Evolutionary conservation across 2,329 filamentous ascomycete species (phyloP).

Genomic region (Bipolaris zeicola): DNA sequence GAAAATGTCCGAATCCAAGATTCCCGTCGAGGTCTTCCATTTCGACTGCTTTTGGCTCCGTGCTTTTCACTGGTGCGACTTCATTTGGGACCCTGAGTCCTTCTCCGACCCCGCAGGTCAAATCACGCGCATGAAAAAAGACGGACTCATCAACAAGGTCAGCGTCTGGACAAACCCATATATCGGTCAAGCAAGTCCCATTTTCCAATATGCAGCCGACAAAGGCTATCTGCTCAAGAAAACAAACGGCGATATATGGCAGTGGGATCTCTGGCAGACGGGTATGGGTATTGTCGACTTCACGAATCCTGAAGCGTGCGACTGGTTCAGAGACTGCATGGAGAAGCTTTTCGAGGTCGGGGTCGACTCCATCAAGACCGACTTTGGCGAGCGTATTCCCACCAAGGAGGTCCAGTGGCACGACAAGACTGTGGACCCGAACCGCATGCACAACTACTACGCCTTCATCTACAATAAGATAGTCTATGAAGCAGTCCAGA

Average conservation of each 20-base stretch:
- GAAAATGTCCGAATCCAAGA: conserved; percentile 68
- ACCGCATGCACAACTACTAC: conserved; percentile 78
- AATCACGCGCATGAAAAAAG: conserved; percentile 67
- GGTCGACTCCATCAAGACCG: conserved; percentile 75
- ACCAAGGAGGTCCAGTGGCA: conserved; percentile 68
- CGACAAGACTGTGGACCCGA: conserved; percentile 64
- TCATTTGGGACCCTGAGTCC: conserved; percentile 69
- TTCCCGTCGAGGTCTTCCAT: conserved; percentile 74
- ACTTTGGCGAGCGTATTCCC: conserved; percentile 76
- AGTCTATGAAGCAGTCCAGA: conserved; percentile 69
- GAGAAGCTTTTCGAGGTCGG: conserved; percentile 69
- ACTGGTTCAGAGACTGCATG: conserved; percentile 69
- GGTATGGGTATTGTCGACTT: conserved; percentile 78
- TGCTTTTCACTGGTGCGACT: conserved; percentile 76
- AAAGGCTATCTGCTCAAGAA: conserved; percentile 73
- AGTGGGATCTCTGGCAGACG: conserved; percentile 79
- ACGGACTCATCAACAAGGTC: conserved; percentile 64
- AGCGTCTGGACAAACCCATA: conserved; percentile 81
- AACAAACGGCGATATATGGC: conserved; percentile 71
- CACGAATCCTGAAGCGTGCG: conserved; percentile 70
- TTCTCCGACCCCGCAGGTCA: conserved; percentile 72
- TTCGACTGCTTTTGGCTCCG: conserved; percentile 82
- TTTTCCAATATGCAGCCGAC: conserved; percentile 68
- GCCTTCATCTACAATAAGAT: conserved; percentile 74
- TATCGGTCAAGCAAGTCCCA: conserved; percentile 69